Base-by-base conservation (phyloP, 2,329 filamentous ascomycete species). In the Trichoderma sp. region DNA sequence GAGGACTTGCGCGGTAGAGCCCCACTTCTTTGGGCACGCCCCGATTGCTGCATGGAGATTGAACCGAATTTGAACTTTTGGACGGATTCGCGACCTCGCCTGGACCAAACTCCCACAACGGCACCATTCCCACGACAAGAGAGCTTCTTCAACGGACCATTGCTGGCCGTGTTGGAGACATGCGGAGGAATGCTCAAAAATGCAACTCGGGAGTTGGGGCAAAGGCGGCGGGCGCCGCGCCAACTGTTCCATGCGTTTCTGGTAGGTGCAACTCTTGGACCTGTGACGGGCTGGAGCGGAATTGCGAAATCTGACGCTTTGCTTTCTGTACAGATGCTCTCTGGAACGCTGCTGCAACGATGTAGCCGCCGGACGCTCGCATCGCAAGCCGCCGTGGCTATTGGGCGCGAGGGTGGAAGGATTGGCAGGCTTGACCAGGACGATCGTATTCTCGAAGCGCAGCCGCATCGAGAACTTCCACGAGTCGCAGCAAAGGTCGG, bases 181-280 rank as follows among this genome's bases (percentile, higher is more conserved):
- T 77, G 75, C 74, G 67, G 71, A 75, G 75, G 73, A 68, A 78
- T 78, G 76, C 73, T 77, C 69, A 73, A 71, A 71, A 74, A 72
- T 69, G 72, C 69, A 66, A 71, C 68, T 68, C 71, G 72, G 71
- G 71, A 74, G 72, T 69, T 76, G 71, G 69, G 69, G 65, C 71
- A 67, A 68, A 69, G 69, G 69, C 74, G 71, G 71, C 71, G 66
- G 63, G 64, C 67, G 67, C 68, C 68, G 67, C 69, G 68, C 66
- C 64, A 71, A 65, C 67, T 67, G 64, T 67, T 68, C 58, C 62
- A 54, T 52, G 57, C 67, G 59, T 62, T 62, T 67, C 67, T 69
- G 68, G 74, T 76, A 67, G 48, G 68, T 21, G 17, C 15, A 14
- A 14, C 12, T 14, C 45, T 28, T 44, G n/a, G 26, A 17, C 10